A percentile compares a stretch with the other conserved stretches of the same genome.
Evolutionary conservation across 371 early-diverging fungal genomes (phyloP).

Genomic region (Mortierella sp.): DNA sequence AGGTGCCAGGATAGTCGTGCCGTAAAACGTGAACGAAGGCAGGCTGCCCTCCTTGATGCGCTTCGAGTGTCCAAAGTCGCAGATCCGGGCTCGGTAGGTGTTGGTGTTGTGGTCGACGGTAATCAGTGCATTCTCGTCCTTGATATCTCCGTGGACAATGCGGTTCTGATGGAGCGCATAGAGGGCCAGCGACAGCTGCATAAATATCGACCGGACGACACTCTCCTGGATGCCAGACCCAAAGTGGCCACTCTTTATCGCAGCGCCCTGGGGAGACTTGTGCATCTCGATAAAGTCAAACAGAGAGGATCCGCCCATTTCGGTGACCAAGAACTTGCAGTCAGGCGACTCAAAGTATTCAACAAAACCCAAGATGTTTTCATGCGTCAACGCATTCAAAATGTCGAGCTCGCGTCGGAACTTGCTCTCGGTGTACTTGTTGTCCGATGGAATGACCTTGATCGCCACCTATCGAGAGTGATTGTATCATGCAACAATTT

Average conservation of each 20-base stretch:
- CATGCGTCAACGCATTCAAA: conserved; percentile 37
- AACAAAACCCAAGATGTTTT: conserved; percentile 40
- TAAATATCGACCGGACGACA: conserved; percentile 37
- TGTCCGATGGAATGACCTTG: conserved; percentile 47
- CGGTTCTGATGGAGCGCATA: conserved; percentile 37
- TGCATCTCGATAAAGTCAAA: conserved; percentile 54
- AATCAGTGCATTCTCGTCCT: conserved; percentile 55
- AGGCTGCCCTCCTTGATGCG: conserved; percentile 22
- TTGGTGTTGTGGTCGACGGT: conserved; percentile 25
- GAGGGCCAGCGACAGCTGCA: conserved; percentile 39
- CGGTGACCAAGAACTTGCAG: conserved; percentile 44
- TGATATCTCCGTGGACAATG: conserved; percentile 55
- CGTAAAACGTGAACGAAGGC: conserved; percentile 42
- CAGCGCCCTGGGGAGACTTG: conserved; percentile 25
- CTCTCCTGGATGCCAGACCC: conserved; percentile 36
- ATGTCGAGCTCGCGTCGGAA: conserved; percentile 47
- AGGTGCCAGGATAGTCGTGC: conserved; percentile 48
- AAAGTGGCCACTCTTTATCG: conserved; percentile 22
- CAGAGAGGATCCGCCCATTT: conserved; percentile 42
- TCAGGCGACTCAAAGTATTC: conserved; percentile 49
- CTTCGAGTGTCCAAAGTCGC: conserved; percentile 55
- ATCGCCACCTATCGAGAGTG: conserved; percentile 41
- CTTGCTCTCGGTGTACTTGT: conserved; percentile 28
- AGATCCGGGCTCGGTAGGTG: conserved; percentile 41
- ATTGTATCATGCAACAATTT: neutral